Evolutionary conservation across 768 basidiomycete species (phyloP).

Genomic region (Lactifluus rugatus): DNA sequence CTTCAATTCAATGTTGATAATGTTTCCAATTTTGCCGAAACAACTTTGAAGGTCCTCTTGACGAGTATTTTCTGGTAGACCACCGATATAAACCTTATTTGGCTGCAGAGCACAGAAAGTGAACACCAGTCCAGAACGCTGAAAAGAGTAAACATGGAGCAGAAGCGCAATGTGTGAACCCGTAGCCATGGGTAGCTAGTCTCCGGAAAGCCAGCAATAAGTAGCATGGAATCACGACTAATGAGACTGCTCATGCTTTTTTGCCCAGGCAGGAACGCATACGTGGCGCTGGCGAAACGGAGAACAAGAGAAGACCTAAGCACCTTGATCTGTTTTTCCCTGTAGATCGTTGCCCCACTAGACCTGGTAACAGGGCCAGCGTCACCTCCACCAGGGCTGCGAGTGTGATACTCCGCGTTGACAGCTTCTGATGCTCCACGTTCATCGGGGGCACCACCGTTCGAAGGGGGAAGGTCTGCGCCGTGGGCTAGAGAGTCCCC

Average conservation of each 20-base stretch:
- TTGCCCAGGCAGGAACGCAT: constrained; percentile 23
- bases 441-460: constrained; percentile 20
- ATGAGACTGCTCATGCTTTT: constrained; percentile 14
- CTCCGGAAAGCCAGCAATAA: constrained; percentile 19
- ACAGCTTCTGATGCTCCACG: constrained; percentile 14
- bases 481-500: constrained; percentile 19
- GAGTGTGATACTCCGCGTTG: constrained; percentile 18
- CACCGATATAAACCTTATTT: constrained; percentile 90
- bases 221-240: constrained; percentile 21
- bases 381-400: constrained; percentile 18
- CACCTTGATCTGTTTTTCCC: constrained; percentile 82
- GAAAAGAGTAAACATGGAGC: constrained; percentile 30
- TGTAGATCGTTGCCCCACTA: constrained; percentile 24
- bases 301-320: constrained; percentile 55
- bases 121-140: constrained; percentile 48
- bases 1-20: constrained; percentile 76
- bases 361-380: constrained; percentile 13
- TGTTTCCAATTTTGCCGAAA: constrained; percentile 76
- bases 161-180: constrained; percentile 36
- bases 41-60: constrained; percentile 79
- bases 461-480: constrained; percentile 18
- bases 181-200: constrained; percentile 27
- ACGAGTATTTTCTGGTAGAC: constrained; percentile 78
- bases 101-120: constrained; percentile 65
- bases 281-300: constrained; percentile 19